A percentile compares a stretch with the other conserved stretches of the same genome.
phyloP scores from a whole-genome alignment of 306 rosid genomes.

The Crotalaria pallida region DNA sequence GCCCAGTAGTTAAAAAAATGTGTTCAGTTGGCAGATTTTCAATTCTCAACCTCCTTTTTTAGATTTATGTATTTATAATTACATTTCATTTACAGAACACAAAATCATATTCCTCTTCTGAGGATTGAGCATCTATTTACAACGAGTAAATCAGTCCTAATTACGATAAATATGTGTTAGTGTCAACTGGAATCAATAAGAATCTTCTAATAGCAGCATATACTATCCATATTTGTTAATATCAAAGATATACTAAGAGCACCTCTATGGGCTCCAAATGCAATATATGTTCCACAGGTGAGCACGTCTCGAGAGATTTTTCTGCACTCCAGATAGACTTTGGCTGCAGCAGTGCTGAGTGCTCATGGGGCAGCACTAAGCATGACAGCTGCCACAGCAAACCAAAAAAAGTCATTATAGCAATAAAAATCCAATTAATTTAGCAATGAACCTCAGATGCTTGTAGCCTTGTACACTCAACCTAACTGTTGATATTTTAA shows the following conservation, averaged over 20 bases:
- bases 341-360: conserved; percentile 58
- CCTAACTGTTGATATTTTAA: neutral
- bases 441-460: neutral
- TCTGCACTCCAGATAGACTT: conserved; percentile 88
- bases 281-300: conserved; percentile 77
- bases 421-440: neutral
- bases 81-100: too few relatives aligned
- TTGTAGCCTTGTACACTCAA: conserved; percentile 6
- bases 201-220: neutral
- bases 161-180: too few relatives aligned
- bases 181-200: too few relatives aligned
- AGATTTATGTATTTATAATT: too few relatives aligned
- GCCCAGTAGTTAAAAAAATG: too few relatives aligned
- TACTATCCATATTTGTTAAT: neutral
- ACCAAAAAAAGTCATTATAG: conserved; percentile 17
- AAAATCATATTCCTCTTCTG: too few relatives aligned
- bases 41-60: too few relatives aligned
- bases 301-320: conserved; percentile 53
- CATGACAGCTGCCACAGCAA: conserved; percentile 71
- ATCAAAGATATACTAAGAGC: neutral
- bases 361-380: conserved; percentile 65
- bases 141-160: too few relatives aligned
- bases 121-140: too few relatives aligned
- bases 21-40: too few relatives aligned
- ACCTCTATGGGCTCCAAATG: conserved; percentile 92